Conservation (phyloP, 129 eudicot genomes). For the Flaveria brownii region DNA sequence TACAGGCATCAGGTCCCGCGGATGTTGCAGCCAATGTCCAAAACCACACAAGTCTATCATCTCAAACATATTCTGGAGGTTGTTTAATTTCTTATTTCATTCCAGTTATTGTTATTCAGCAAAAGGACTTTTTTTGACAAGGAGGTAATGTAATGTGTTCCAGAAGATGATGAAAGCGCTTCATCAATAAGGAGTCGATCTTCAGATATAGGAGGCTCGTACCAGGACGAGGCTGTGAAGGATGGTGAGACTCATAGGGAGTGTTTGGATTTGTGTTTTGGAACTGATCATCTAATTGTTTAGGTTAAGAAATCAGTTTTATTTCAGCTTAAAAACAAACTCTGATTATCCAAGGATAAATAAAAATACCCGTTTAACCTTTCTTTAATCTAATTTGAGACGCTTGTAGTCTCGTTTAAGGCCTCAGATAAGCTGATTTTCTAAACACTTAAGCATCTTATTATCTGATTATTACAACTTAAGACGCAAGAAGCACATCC, state of each 20-base stretch:
- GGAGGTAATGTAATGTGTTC: constrained; percentile 23
- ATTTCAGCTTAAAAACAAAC: background rate
- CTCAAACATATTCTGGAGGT: constrained; percentile 48
- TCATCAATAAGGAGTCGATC: constrained; percentile 55
- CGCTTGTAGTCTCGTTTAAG: background rate
- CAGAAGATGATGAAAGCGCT: constrained; percentile 58
- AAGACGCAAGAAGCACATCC: background rate
- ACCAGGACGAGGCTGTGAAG: constrained; percentile 45
- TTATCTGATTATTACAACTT: background rate
- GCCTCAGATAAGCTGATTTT: background rate
- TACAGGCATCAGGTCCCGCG: constrained; percentile 45
- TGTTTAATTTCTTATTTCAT: constrained; percentile 15
- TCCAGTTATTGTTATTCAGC: background rate
- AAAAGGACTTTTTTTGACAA: constrained; percentile 20
- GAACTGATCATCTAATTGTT: background rate
- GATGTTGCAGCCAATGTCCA: constrained; percentile 36
- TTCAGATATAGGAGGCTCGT: constrained; percentile 50
- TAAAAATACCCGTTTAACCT: background rate
- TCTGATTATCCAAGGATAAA: background rate
- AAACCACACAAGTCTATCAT: constrained; percentile 41
- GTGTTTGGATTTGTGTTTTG: constrained; percentile 15
- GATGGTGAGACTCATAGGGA: constrained; percentile 44
- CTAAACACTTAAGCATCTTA: background rate
- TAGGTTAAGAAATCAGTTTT: background rate
- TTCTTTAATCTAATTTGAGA: background rate